Conservation (phyloP, 2,329 filamentous ascomycete species). For the Ophiostoma ips region DNA sequence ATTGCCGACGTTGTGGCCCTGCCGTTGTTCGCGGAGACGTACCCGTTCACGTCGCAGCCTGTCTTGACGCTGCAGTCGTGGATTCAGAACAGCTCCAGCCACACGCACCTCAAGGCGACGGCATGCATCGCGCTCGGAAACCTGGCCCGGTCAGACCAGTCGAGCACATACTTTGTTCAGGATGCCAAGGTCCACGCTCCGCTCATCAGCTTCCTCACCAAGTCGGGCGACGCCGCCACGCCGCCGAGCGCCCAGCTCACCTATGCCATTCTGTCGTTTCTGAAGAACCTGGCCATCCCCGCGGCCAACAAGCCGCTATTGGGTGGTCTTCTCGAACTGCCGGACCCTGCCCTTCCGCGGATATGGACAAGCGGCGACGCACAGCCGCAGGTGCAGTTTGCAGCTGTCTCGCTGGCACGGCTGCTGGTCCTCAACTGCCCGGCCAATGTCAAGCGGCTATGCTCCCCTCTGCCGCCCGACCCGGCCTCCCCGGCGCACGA, state of each 20-base stretch:
- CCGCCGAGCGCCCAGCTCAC: slow-evolving; percentile 30
- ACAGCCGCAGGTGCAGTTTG: slow-evolving; percentile 44
- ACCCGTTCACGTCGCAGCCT: slow-evolving; percentile 25
- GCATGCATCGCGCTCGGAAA: slow-evolving; percentile 50
- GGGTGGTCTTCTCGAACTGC: slow-evolving; percentile 30
- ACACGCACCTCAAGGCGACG: slow-evolving; percentile 32
- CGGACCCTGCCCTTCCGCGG: slow-evolving; percentile 30
- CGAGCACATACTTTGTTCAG: slow-evolving; percentile 36
- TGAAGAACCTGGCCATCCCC: slow-evolving; percentile 52
- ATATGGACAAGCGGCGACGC: slow-evolving; percentile 36
- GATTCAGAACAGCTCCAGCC: slow-evolving; percentile 22
- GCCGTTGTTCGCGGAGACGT: slow-evolving; percentile 25
- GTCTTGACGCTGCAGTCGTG: slow-evolving; percentile 26
- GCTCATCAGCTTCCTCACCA: slow-evolving; percentile 31
- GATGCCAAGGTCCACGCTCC: slow-evolving; percentile 28
- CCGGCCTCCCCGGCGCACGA: slow-evolving; percentile 21
- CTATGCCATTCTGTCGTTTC: slow-evolving; percentile 43
- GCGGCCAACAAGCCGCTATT: slow-evolving; percentile 38
- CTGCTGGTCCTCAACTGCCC: slow-evolving; percentile 40
- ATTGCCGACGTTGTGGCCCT: slow-evolving; percentile 35
- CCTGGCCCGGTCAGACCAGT: slow-evolving; percentile 42
- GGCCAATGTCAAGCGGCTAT: slow-evolving; percentile 37
- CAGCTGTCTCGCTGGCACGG: slow-evolving; percentile 42
- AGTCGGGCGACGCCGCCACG: slow-evolving; percentile 18
- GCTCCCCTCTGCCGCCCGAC: slow-evolving; percentile 25